Base-by-base conservation (phyloP, 2,329 filamentous ascomycete species). In the Aureobasidium sp. region DNA sequence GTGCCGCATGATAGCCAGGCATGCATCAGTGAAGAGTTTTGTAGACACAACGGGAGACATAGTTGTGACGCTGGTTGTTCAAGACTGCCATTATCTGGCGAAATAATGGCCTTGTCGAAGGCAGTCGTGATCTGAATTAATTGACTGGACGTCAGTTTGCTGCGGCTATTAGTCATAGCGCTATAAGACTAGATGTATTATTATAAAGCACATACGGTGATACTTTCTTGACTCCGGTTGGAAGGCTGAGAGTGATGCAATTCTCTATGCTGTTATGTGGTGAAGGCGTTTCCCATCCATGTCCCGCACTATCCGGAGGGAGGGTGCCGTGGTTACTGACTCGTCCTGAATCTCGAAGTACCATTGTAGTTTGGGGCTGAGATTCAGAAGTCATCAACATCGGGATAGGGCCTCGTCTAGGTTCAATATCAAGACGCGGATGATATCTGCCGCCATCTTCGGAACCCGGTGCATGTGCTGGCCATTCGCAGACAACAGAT, bases 1-100 rank as follows among this genome's bases (percentile, higher is more conserved):
- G 57, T 59, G 27, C 57, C 45, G 36, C 57, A 59, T 5, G 45
- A 59, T 16, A 59, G n/a, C 57, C 57, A 59, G 7, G 57, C 57
- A 59, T 59, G 57, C 57, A 59, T 59, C 3, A 59, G 57, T 7
- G 44, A 25, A 5, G 57, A 50, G 37, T 59, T 49, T 10, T 59
- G 25, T 25, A 59, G 44, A 36, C 57, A 59, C 14, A 59, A n/a
- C 7, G 44, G 57, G 2, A 59, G 45, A 11, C 44, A 59, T n/a
- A 59, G 57, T 6, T 30, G 27, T 25, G 57, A 59, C 9, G 57
- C 57, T 8, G 57, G 45, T 41, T 34, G 34, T 9, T 49, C 45
- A 5, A 49, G 47, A 45, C 44, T 50, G 6, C 27, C 41, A 32
- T 59, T 45, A 8, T 50, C 45, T 27, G 39, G 57, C 2, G 57